Evolutionary conservation across 345 rosid species (phyloP).

Genomic region (Boechera divaricarpa): DNA sequence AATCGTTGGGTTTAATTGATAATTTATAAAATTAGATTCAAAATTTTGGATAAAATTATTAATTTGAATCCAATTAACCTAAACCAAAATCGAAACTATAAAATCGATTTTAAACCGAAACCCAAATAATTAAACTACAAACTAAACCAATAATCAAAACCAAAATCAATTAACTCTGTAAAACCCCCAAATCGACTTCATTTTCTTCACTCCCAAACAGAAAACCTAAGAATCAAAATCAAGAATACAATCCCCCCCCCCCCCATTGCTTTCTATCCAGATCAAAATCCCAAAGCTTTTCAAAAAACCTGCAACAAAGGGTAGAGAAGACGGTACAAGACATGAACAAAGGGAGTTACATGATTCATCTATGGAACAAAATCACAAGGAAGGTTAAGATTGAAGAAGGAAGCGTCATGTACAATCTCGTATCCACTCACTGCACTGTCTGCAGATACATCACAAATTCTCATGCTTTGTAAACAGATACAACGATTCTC

Average conservation of each 20-base stretch:
- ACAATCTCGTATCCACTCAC: slow-evolving; percentile 51
- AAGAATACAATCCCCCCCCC: slow-evolving; percentile 44
- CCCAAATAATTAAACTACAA: too few relatives aligned
- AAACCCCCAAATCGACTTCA: too few relatives aligned
- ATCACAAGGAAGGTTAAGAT: slow-evolving; percentile 46
- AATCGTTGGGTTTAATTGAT: too few relatives aligned
- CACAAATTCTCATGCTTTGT: slow-evolving; percentile 26
- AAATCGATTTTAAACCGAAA: too few relatives aligned
- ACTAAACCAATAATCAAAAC: too few relatives aligned
- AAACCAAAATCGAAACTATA: too few relatives aligned
- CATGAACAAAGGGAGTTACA: slow-evolving; percentile 47
- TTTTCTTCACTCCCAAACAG: too few relatives aligned
- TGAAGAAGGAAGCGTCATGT: slow-evolving; percentile 58
- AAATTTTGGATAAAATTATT: too few relatives aligned
- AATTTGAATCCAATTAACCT: too few relatives aligned
- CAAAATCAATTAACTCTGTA: too few relatives aligned
- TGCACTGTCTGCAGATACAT: slow-evolving; percentile 53
- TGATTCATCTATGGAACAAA: slow-evolving; percentile 66
- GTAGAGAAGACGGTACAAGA: slow-evolving; percentile 43
- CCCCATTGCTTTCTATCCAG: slow-evolving; percentile 67
- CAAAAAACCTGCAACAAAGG: slow-evolving; percentile 62
- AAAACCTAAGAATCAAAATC: background rate
- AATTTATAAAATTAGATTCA: too few relatives aligned
- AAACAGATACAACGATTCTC: slow-evolving; percentile 21
- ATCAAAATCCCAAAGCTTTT: slow-evolving; percentile 58